Percentiles rank a stretch among this genome's conserved stretches.
Conservation (phyloP, 2,329 filamentous ascomycete species). For the Trichoderma sp. region DNA sequence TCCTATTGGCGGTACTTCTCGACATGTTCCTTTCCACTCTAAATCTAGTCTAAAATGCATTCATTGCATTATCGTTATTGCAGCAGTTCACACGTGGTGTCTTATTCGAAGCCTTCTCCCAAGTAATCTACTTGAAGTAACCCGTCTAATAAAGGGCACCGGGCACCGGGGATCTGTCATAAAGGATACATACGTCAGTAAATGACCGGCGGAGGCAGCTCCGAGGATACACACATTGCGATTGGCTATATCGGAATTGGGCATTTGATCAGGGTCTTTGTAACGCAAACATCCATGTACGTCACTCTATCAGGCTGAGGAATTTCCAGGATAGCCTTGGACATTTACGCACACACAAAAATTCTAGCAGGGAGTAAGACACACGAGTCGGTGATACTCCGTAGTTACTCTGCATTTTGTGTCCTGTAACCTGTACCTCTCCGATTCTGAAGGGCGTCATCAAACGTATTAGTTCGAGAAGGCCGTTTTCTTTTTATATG, state of each 20-base stretch:
- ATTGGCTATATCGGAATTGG: not conserved
- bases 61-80: not conserved
- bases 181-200: not conserved
- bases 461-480: not conserved
- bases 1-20: not conserved
- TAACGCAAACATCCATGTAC: not conserved
- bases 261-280: not conserved
- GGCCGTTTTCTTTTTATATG: too few species aligned
- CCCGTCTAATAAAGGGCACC: not conserved
- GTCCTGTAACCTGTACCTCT: not conserved
- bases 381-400: not conserved
- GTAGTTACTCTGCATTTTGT: not conserved
- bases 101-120: not conserved
- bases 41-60: not conserved
- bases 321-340: not conserved
- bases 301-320: conserved; percentile 1
- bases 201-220: not conserved
- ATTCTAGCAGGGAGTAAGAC: not conserved
- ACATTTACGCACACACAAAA: conserved; percentile 1
- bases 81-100: too few species aligned
- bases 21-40: not conserved
- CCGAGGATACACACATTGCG: not conserved
- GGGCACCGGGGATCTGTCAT: not conserved
- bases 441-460: not conserved
- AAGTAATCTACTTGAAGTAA: not conserved